phyloP scores from a whole-genome alignment of 805 yeast species.

The Kodamaea kakaduensis region DNA sequence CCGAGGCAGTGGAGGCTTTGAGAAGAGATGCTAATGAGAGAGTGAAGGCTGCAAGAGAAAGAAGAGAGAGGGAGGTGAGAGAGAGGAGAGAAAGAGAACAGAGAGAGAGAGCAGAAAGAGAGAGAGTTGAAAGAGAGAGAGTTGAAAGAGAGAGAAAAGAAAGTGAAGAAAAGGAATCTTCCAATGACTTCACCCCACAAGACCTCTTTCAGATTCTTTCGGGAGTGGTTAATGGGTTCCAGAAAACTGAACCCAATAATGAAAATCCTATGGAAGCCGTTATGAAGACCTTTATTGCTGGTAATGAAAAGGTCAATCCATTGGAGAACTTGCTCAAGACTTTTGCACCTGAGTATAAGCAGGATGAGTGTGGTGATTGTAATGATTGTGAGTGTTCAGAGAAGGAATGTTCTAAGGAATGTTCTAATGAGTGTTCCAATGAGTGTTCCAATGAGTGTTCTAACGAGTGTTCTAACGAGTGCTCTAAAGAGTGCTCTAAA shows the following conservation, averaged over 20 bases:
- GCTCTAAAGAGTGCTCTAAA: too few species aligned
- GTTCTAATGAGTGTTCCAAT: too few species aligned
- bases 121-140: background rate
- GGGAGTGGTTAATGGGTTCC: constrained; percentile 1
- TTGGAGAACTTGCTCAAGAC: constrained; percentile 4
- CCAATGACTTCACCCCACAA: constrained; percentile 1
- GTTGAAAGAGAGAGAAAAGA: background rate
- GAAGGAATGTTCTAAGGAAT: too few species aligned
- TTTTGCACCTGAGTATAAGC: constrained; percentile 1
- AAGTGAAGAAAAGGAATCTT: background rate
- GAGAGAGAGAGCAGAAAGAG: background rate
- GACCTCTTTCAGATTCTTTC: constrained; percentile 2
- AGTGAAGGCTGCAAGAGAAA: constrained; percentile 1
- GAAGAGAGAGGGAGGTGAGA: constrained; percentile 1
- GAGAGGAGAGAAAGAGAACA: background rate
- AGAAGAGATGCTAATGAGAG: background rate
- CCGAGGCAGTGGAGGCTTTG: background rate
- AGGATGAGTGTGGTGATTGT: too few species aligned
- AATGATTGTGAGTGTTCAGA: too few species aligned
- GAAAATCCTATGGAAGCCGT: background rate
- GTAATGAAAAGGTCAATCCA: constrained; percentile 2
- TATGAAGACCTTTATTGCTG: background rate
- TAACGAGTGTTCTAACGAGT: too few species aligned
- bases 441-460: too few species aligned
- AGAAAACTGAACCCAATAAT: background rate